Base-by-base conservation (phyloP, 2,329 filamentous ascomycete genomes). In the Fusarium illudens region DNA sequence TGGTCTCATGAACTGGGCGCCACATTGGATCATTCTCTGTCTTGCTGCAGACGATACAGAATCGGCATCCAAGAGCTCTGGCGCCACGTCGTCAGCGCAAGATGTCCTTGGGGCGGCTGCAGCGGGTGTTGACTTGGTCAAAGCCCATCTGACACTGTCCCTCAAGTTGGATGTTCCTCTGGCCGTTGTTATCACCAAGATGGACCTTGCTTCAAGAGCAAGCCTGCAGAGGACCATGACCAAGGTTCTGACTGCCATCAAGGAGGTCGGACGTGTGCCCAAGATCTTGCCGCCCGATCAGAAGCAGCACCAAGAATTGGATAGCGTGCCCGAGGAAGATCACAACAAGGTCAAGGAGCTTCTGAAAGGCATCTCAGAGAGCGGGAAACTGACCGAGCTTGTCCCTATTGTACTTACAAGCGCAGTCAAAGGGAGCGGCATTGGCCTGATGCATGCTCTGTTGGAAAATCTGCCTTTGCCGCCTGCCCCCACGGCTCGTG, bases 1-100 rank as follows among this genome's bases (percentile, higher is more conserved):
- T 62, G 94, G 94, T 1, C 83, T 99, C n/a, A 86, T 99, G 67
- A 96, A 94, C 46, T 98, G 96, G 94, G 92, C 92, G 34, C 96
- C 96, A 9, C 94, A 98, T 76, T 99, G 96, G 90, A 94, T 92
- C 1, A 79, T 97, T 20, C 84, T 98, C 3, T 97, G 96, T 71
- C 89, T 98, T 64, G 89, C 93, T 48, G 93, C 93, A 33, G 92
- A 96, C 73, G 91, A 91, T 67, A 83, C 85, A 11, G 88, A 90
- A 12, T 73, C 77, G 46, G 71, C 72, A 4, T 70, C 74, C 4
- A 46, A 55, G 32, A 52, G 64, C 46, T 42, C 27, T 20, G 81
- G 81, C 7, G 81, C 82, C 58, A 85, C 84, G 0, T 80, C 84
- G 17, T 81, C 83, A 2, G 78, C 84, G 10, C 82, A 84, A 64